Conservation (phyloP, 202 grass and related monocot species). For the Zoysia matrella region DNA sequence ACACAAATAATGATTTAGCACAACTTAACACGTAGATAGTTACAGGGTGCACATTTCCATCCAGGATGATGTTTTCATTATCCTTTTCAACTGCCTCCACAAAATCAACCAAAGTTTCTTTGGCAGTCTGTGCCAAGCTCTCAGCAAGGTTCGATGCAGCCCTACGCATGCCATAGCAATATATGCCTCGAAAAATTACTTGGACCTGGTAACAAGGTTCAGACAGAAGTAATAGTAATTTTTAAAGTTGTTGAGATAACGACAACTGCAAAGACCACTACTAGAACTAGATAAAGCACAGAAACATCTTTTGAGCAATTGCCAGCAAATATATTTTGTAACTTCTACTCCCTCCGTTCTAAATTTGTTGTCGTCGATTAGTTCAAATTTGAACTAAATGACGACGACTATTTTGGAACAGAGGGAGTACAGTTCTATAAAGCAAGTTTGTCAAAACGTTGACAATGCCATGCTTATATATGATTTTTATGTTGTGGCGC, state of each 20-base stretch:
- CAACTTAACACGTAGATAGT: conserved; percentile 95
- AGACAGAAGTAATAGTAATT: not conserved
- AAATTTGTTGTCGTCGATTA: no score
- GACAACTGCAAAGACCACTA: not conserved
- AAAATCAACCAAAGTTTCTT: conserved; percentile 86
- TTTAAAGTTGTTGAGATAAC: not conserved
- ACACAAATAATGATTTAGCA: conserved; percentile 92
- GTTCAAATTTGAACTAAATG: no score
- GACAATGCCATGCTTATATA: conserved; percentile 1
- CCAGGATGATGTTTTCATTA: conserved; percentile 81
- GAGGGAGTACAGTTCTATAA: not conserved
- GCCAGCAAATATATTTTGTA: conserved; percentile 11
- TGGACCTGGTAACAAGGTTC: conserved; percentile 63
- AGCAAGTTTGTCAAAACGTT: not conserved
- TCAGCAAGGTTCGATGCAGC: conserved; percentile 71
- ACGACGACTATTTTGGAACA: no score
- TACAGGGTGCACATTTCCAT: conserved; percentile 97
- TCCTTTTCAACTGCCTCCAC: conserved; percentile 93
- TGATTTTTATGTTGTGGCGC: conserved; percentile 4
- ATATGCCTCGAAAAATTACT: conserved; percentile 76
- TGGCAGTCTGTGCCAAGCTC: conserved; percentile 76
- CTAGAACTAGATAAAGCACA: not conserved
- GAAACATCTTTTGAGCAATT: not conserved
- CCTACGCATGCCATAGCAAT: conserved; percentile 74
- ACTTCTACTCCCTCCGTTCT: not conserved